Conservation (phyloP, 108 stramenopile genomes). For the Asterionellopsis glacialis region DNA sequence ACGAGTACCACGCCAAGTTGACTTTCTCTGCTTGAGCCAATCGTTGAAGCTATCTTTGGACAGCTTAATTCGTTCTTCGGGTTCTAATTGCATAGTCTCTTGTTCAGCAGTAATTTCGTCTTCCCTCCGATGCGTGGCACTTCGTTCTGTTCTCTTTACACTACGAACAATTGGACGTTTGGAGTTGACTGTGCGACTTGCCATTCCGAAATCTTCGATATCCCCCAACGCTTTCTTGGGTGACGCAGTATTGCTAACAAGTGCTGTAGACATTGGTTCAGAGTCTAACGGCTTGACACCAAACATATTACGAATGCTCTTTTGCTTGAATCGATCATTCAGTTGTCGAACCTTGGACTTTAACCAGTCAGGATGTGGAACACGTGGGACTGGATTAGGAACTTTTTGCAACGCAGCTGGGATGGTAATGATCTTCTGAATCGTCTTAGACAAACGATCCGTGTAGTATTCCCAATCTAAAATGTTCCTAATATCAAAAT, state of each 20-base stretch:
- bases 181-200: slow-evolving; percentile 11
- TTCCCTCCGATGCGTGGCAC: neutral
- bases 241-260: neutral
- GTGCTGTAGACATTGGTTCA: neutral
- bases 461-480: slow-evolving; percentile 98
- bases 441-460: slow-evolving; percentile 92
- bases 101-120: slow-evolving; percentile 5
- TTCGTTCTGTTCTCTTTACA: slow-evolving; percentile 12
- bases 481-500: slow-evolving; percentile 89
- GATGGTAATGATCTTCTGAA: slow-evolving; percentile 99
- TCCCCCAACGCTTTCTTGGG: slow-evolving; percentile 20
- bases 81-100: slow-evolving; percentile 3
- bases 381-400: slow-evolving; percentile 91
- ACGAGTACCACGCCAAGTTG: slow-evolving; percentile 70
- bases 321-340: slow-evolving; percentile 85
- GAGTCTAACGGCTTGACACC: slow-evolving; percentile 9
- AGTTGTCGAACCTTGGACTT: slow-evolving; percentile 75
- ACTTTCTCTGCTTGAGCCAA: slow-evolving; percentile 91
- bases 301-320: slow-evolving; percentile 80
- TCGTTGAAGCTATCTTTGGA: slow-evolving; percentile 58
- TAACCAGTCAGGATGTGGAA: slow-evolving; percentile 96
- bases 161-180: slow-evolving; percentile 76
- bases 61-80: slow-evolving; percentile 37
- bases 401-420: slow-evolving; percentile 97
- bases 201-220: slow-evolving; percentile 69